These are phyloP conservation scores for Aspergillus fumigatus DNA, from an alignment of 2,329 filamentous ascomycete species.

Conservation along the genomic window DNA sequence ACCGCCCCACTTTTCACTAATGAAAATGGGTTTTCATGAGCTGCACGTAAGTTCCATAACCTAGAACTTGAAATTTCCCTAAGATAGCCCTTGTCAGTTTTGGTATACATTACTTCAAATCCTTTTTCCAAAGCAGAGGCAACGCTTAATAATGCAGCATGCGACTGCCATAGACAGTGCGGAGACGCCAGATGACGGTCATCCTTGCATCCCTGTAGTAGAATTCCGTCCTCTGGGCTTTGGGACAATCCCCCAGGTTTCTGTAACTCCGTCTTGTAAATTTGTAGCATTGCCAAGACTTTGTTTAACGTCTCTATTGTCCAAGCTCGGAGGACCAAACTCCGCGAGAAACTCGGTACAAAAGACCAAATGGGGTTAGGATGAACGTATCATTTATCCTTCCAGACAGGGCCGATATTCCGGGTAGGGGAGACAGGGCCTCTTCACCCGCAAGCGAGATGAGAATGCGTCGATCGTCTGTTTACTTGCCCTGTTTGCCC, in stretches of 20 bases:
- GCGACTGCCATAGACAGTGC: not conserved
- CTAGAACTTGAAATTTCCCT: not conserved
- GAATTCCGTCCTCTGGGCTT: not conserved
- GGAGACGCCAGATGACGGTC: not conserved
- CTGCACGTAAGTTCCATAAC: not conserved
- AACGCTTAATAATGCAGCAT: no score
- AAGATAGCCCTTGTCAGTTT: not conserved
- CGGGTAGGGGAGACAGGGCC: not conserved
- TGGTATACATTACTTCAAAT: not conserved
- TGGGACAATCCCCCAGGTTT: no score
- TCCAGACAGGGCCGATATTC: not conserved
- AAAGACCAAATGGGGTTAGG: not conserved
- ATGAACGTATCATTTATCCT: not conserved
- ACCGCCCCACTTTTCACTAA: not conserved
- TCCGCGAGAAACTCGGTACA: not conserved
- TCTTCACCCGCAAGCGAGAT: not conserved
- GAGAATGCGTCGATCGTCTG: not conserved
- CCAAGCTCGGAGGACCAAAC: not conserved
- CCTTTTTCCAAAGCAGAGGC: no score
- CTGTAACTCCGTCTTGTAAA: not conserved
- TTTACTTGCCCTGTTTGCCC: not conserved
- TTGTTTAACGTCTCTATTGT: not conserved
- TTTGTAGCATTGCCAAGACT: not conserved
- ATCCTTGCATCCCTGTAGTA: not conserved
- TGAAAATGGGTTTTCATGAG: not conserved